Evolutionary conservation across 306 rosid genomes (phyloP).

Genomic region (Inga leiocalycina): DNA sequence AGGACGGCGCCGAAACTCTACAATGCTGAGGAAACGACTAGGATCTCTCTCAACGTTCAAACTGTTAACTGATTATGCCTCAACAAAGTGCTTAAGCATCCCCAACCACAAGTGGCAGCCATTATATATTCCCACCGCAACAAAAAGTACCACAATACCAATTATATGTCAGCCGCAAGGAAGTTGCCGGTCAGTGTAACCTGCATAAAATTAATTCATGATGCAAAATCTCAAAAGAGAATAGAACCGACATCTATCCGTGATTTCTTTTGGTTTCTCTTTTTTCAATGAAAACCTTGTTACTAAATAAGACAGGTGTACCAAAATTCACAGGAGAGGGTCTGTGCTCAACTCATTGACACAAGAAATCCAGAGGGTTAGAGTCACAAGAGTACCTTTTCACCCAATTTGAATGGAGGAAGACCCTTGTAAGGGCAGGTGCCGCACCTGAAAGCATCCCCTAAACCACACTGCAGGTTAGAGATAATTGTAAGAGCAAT

Average conservation of each 20-base stretch:
- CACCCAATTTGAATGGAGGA: slow-evolving; percentile 86
- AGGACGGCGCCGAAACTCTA: not conserved
- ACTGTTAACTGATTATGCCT: not conserved
- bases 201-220: slow-evolving; percentile 44
- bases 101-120: not conserved
- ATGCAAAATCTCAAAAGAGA: not conserved
- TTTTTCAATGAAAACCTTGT: not conserved
- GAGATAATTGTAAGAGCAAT: slow-evolving; percentile 39
- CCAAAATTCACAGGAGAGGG: not conserved
- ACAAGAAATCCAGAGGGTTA: not conserved
- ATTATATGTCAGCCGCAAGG: slow-evolving; percentile 80
- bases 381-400: slow-evolving; percentile 60
- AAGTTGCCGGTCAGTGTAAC: slow-evolving; percentile 64
- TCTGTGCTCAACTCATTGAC: not conserved
- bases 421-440: slow-evolving; percentile 98
- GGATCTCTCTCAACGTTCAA: not conserved
- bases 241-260: not conserved
- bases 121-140: not conserved
- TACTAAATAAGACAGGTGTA: not conserved
- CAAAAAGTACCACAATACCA: slow-evolving; percentile 1
- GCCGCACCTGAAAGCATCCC: slow-evolving; percentile 95
- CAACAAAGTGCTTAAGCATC: not conserved
- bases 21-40: not conserved
- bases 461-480: slow-evolving; percentile 87
- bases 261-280: not conserved